Conservation (phyloP, 495 filamentous ascomycete species). For the Tuber magnatum region DNA sequence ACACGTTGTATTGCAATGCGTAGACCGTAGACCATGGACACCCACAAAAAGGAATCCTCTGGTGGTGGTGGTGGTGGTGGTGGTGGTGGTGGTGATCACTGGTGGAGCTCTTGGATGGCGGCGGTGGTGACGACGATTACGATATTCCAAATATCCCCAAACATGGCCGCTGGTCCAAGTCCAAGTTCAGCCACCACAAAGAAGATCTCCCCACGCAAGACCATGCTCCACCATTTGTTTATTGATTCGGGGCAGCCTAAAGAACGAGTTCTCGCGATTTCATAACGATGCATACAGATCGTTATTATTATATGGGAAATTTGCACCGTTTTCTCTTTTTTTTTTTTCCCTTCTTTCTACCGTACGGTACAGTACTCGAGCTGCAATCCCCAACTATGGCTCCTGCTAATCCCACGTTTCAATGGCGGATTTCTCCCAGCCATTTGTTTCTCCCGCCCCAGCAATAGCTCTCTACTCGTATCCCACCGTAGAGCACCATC, state of each 20-base stretch:
- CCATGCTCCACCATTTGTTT: not conserved
- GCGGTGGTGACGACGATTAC: slow-evolving; percentile 30
- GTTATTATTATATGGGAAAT: not conserved
- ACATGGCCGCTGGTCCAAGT: slow-evolving; percentile 18
- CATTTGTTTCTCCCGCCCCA: not conserved
- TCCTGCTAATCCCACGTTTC: not conserved
- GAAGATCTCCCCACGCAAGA: slow-evolving; percentile 33
- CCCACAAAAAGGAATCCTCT: slow-evolving; percentile 27
- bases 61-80: slow-evolving; percentile 23
- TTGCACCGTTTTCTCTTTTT: not conserved
- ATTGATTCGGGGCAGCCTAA: not conserved
- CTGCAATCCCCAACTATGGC: not conserved
- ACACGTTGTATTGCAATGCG: slow-evolving; percentile 5
- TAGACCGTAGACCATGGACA: not conserved
- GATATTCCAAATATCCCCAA: slow-evolving; percentile 13
- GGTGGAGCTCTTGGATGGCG: slow-evolving; percentile 10
- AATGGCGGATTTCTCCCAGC: not conserved
- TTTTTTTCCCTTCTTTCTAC: not conserved
- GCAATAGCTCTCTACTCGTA: not conserved
- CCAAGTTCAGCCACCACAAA: slow-evolving; percentile 27
- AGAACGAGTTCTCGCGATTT: not conserved
- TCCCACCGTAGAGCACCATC: no score
- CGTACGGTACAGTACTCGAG: no score
- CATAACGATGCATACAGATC: not conserved
- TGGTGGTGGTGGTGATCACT: no score